Evolutionary conservation across 352 stramenopile species (phyloP).

Genomic region (Elongisporangium anandrum): DNA sequence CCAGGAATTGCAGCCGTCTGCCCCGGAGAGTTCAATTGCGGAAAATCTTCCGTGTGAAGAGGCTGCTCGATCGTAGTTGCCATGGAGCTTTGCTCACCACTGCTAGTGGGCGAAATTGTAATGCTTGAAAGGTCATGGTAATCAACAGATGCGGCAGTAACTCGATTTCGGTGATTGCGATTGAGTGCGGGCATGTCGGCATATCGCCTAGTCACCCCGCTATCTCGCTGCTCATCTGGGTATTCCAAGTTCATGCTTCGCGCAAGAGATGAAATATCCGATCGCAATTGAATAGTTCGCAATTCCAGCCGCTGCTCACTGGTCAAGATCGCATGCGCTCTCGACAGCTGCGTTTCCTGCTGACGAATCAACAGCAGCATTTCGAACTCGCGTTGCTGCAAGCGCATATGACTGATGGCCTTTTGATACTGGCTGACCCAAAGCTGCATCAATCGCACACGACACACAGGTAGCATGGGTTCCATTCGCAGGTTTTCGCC

Average conservation of each 20-base stretch:
- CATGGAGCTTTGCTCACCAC: background rate
- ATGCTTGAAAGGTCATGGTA: conserved; percentile 51
- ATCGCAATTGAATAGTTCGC: conserved; percentile 55
- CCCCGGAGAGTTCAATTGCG: background rate
- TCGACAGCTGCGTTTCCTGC: conserved; percentile 72
- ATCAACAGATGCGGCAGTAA: conserved; percentile 30
- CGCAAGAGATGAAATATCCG: conserved; percentile 65
- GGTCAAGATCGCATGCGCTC: conserved; percentile 51
- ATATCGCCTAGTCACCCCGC: conserved; percentile 8
- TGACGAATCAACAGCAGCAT: conserved; percentile 80
- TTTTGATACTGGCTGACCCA: conserved; percentile 87
- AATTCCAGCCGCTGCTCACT: conserved; percentile 62
- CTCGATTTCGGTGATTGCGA: conserved; percentile 12
- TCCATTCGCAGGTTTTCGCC: conserved; percentile 41
- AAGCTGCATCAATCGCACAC: conserved; percentile 83
- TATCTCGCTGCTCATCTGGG: conserved; percentile 22
- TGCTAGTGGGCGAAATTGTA: background rate
- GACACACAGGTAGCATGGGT: conserved; percentile 75
- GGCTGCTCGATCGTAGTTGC: conserved; percentile 12
- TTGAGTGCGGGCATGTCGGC: conserved; percentile 1
- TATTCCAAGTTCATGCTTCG: conserved; percentile 78
- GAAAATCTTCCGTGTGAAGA: background rate
- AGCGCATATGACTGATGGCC: conserved; percentile 81
- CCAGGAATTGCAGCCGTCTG: background rate
- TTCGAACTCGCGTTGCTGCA: conserved; percentile 84